Percentiles rank a stretch among this genome's conserved stretches.
Conservation (phyloP, 805 yeast species). For the Metschnikowia drakensbergensis region DNA sequence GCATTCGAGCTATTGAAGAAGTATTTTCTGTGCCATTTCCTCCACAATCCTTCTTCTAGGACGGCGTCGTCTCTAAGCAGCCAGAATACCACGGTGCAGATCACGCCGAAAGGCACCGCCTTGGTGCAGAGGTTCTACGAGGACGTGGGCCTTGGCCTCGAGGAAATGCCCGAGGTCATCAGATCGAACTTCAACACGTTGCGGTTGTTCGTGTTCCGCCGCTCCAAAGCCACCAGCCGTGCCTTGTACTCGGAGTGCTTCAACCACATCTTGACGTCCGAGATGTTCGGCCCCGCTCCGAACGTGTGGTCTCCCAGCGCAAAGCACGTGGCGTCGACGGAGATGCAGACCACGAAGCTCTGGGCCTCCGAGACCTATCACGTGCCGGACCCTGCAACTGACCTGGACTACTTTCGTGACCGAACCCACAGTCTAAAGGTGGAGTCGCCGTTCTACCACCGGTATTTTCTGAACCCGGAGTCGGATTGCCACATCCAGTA, state of each 20-base stretch:
- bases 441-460: constrained; percentile 59
- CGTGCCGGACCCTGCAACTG: background rate
- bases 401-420: background rate
- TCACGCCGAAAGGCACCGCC: constrained; percentile 88
- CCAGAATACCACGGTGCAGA: constrained; percentile 54
- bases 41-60: constrained; percentile 75
- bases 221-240: constrained; percentile 51
- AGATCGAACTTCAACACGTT: constrained; percentile 62
- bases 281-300: constrained; percentile 61
- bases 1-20: constrained; percentile 42
- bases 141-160: constrained; percentile 47
- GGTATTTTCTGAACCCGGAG: constrained; percentile 83
- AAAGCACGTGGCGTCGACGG: constrained; percentile 26
- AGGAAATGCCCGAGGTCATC: constrained; percentile 44
- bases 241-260: constrained; percentile 61
- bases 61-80: constrained; percentile 49
- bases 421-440: constrained; percentile 26
- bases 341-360: background rate
- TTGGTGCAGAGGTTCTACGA: constrained; percentile 58
- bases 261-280: constrained; percentile 58
- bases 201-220: constrained; percentile 64
- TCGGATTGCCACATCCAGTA: constrained; percentile 80
- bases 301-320: constrained; percentile 65
- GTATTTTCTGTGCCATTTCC: constrained; percentile 57
- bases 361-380: background rate